phyloP scores from a whole-genome alignment of 371 early-diverging fungal genomes.

The Sporodiniella umbellata region DNA sequence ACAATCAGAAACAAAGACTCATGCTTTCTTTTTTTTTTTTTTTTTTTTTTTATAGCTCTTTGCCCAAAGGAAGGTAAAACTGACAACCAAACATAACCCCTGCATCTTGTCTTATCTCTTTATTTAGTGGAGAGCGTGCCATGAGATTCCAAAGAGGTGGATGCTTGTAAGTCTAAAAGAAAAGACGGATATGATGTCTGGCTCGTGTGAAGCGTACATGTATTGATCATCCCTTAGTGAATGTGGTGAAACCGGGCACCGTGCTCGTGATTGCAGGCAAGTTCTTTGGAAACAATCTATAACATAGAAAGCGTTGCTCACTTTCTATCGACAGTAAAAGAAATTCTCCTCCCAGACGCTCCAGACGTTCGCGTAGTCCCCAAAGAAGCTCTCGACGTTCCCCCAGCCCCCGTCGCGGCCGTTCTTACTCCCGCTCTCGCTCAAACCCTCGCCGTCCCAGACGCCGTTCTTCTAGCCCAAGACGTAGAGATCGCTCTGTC shows the following conservation, averaged over 20 bases:
- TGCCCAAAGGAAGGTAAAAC: constrained; percentile 37
- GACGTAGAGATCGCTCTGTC: constrained; percentile 8
- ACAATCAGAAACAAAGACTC: neutral
- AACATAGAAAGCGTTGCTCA: neutral
- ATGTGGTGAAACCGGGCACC: constrained; percentile 39
- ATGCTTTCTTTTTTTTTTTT: neutral
- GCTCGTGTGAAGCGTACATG: neutral
- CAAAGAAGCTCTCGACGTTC: constrained; percentile 33
- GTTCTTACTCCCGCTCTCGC: constrained; percentile 5
- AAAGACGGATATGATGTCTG: neutral
- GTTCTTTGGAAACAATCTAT: constrained; percentile 3
- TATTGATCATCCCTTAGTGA: constrained; percentile 15
- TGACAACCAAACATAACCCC: too few species aligned
- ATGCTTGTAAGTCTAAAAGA: constrained; percentile 32
- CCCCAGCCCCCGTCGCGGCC: constrained; percentile 24
- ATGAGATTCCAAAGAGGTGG: constrained; percentile 39
- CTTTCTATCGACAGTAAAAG: constrained; percentile 4
- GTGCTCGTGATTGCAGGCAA: constrained; percentile 42
- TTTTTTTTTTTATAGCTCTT: constrained; percentile 18
- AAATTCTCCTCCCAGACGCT: constrained; percentile 15
- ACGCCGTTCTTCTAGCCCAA: constrained; percentile 6
- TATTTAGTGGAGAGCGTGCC: constrained; percentile 38
- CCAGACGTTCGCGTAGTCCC: constrained; percentile 38
- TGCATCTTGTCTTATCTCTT: neutral
- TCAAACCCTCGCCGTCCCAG: constrained; percentile 5